These are phyloP conservation scores for Entophlyctis helioformis DNA, from an alignment of 192 early-diverging fungal genomes.

Conservation along the genomic window DNA sequence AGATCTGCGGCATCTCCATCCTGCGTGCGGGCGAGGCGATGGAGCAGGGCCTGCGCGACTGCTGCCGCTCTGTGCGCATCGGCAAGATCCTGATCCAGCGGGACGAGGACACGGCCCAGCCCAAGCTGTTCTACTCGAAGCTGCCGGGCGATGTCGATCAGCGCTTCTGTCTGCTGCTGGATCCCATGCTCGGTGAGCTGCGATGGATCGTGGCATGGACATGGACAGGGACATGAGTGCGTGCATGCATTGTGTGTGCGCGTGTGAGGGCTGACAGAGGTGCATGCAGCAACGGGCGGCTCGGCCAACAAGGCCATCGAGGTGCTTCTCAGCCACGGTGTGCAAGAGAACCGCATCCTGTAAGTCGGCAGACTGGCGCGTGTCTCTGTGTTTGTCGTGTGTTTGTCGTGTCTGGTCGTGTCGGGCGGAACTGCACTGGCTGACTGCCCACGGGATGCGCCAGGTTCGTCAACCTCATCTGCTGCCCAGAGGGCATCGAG, in stretches of 20 bases:
- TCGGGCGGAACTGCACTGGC: too few relatives aligned
- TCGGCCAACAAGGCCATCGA: slow-evolving; percentile 87
- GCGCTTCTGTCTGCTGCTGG: slow-evolving; percentile 68
- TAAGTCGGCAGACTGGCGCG: too few relatives aligned
- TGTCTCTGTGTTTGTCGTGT: too few relatives aligned
- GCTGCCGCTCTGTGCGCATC: slow-evolving; percentile 72
- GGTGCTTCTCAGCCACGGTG: slow-evolving; percentile 72
- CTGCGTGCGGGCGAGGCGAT: slow-evolving; percentile 96
- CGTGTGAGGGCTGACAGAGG: too few relatives aligned
- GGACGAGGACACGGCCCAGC: slow-evolving; percentile 83
- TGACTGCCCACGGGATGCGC: too few relatives aligned
- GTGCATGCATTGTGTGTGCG: too few relatives aligned
- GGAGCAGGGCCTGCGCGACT: slow-evolving; percentile 74
- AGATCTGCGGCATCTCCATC: slow-evolving; percentile 90
- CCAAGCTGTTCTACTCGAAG: slow-evolving; percentile 87
- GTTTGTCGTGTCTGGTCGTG: too few relatives aligned
- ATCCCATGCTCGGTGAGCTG: slow-evolving; percentile 88
- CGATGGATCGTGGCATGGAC: too few relatives aligned
- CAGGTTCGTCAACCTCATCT: slow-evolving; percentile 88
- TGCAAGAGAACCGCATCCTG: slow-evolving; percentile 69
- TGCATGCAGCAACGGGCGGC: slow-evolving; percentile 77
- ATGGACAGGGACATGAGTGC: too few relatives aligned
- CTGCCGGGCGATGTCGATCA: slow-evolving; percentile 75
- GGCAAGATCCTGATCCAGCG: slow-evolving; percentile 94
- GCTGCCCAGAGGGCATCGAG: slow-evolving; percentile 71